A percentile compares a stretch with the other conserved stretches of the same genome.
Conservation (phyloP, 1,284 basidiomycete genomes). For the Vanrija sp. region DNA sequence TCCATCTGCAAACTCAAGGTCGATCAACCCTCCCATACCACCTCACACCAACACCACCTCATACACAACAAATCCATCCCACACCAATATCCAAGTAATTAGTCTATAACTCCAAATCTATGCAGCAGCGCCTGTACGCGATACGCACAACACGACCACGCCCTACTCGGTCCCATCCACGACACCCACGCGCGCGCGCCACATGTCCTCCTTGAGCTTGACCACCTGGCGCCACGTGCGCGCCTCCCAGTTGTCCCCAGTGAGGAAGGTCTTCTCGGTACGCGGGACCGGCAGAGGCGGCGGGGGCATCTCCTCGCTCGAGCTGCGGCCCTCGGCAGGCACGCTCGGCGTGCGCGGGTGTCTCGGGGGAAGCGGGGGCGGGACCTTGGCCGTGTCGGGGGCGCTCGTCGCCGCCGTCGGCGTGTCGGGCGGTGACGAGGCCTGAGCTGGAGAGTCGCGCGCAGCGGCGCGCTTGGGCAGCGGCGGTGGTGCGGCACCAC, state of each 20-base stretch:
- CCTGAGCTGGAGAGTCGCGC: slow-evolving; percentile 26
- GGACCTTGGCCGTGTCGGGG: slow-evolving; percentile 6
- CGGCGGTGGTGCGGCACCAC: slow-evolving; percentile 26
- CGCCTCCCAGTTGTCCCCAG: slow-evolving; percentile 80
- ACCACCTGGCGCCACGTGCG: slow-evolving; percentile 80
- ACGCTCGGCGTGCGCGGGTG: slow-evolving; percentile 1
- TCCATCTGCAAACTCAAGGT: no score
- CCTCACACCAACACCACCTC: no score
- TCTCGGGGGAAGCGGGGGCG: not conserved
- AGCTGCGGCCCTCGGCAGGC: slow-evolving; percentile 11
- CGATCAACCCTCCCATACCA: no score
- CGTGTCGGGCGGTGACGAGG: not conserved
- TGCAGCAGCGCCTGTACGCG: no score
- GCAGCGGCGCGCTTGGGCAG: slow-evolving; percentile 31
- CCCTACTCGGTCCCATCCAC: slow-evolving; percentile 5
- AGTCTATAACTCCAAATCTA: no score
- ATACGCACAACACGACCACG: no score
- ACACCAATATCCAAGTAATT: no score
- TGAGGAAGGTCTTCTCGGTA: slow-evolving; percentile 33
- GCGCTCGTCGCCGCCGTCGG: not conserved
- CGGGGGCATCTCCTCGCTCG: slow-evolving; percentile 21
- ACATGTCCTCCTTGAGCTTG: slow-evolving; percentile 80
- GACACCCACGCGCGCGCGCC: slow-evolving; percentile 72
- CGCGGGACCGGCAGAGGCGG: not conserved
- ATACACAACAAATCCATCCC: no score